A percentile compares a stretch with the other conserved stretches of the same genome.
Conservation (phyloP, 108 stramenopile genomes). For the Ochromonas danica region DNA sequence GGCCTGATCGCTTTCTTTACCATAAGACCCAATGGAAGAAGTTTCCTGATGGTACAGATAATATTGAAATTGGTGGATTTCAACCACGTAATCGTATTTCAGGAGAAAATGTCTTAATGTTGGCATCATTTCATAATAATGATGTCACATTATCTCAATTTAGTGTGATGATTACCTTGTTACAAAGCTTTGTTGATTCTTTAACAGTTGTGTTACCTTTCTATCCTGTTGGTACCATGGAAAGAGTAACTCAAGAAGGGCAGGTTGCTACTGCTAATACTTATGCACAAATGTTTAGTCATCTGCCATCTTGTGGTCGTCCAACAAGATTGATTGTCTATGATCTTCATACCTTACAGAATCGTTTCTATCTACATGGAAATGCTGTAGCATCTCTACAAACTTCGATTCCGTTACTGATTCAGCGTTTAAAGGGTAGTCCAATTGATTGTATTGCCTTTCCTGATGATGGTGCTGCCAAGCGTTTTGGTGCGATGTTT, state of each 20-base stretch:
- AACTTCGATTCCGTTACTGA: conserved; percentile 9
- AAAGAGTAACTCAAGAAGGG: conserved; percentile 27
- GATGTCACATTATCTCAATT: conserved; percentile 37
- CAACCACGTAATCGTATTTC: conserved; percentile 10
- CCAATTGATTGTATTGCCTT: conserved; percentile 22
- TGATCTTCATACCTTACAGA: conserved; percentile 30
- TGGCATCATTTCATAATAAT: conserved; percentile 29
- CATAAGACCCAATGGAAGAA: conserved; percentile 27
- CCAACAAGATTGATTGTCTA: conserved; percentile 27
- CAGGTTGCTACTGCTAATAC: conserved; percentile 37
- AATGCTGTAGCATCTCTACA: conserved; percentile 5
- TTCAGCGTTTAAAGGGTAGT: neutral
- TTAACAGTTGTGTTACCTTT: conserved; percentile 35
- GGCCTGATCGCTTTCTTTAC: neutral
- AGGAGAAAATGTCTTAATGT: conserved; percentile 1
- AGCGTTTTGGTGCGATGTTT: conserved; percentile 24
- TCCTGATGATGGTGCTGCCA: conserved; percentile 38
- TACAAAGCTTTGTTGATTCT: neutral
- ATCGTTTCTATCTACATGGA: conserved; percentile 38
- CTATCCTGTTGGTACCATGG: conserved; percentile 38
- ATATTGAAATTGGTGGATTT: conserved; percentile 29
- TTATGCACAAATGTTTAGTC: neutral
- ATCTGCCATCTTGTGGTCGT: conserved; percentile 2
- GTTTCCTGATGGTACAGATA: conserved; percentile 39
- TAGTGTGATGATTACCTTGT: conserved; percentile 26